Evolutionary conservation across 495 filamentous ascomycete species (phyloP), one percentile per base, ranked within the genome.

Genomic region (Rostrohypoxylon terebratum): DNA sequence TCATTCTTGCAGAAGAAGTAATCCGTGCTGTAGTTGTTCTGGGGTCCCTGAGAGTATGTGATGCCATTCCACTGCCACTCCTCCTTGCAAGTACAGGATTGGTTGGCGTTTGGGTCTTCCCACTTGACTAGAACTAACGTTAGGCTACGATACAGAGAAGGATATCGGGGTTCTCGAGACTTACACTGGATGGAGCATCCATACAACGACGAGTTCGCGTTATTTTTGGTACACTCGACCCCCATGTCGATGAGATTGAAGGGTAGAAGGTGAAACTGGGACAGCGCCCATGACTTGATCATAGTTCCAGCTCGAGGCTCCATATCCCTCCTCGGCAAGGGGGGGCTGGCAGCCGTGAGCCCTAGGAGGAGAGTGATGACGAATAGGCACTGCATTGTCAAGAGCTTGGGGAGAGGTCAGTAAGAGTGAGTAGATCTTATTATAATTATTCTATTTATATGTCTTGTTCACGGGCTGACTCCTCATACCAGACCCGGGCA

Each of bases 91-190:
- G 13, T 36, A 44, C 72, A 66, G 20, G 77, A 77, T 25, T 69
- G 54, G 31, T 79, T 71, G 1, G 79, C 79, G 68, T 81, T 81
- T 53, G 78, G 78, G 51, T 81, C 79, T 20, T 62, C 63, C 78
- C 78, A 80, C 23, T 75, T 18, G 61, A 81, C 79, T 81, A 50
- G 10, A 28, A 31, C 0, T 21, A 1, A 47, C 33, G 57, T 74
- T 23, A 69, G 64, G 16, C 21, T 14, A 16, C 3, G 38, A 53
- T 34, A 5, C 7, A 1, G 9, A 51, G 45, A 21, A 6, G 9
- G 7, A 11, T 23, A 9, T 28, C 6, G 2, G 1, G 28, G 10
- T 13, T 10, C n/a, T 13, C 16, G 9, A 13, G 9, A 53, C 77
- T 68, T 59, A 78, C 77, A 78, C 45, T 72, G 66, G 21, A 75